Evolutionary conservation across 148 eudicot species (phyloP), one percentile per base, ranked within the genome.

Genomic region (Rhododendron simsii): DNA sequence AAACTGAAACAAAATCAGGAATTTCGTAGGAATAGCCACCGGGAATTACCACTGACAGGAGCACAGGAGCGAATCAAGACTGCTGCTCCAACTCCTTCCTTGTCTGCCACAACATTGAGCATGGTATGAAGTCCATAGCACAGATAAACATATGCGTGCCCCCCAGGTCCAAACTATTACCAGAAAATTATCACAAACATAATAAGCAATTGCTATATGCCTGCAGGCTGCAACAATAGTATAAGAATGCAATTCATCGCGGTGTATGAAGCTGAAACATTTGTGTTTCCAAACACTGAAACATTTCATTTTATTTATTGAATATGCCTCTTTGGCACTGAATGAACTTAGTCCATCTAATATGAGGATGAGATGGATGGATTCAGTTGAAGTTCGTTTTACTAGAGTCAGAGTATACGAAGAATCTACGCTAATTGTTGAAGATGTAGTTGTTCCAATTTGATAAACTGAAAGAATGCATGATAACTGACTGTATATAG

Each of bases 41-140:
- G 16, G 45, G 14, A 76, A 47, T 89, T 93, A 97, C 99, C 99
- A 73, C 87, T 85, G 84, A 97, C 92, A 79, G 99, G 99, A 89
- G 98, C 94, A 83, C 98, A 94, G 23, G 99, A 90, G 86, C 98
- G 99, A 88, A 97, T 90, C 82, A 97, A 91, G 87, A 97, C 99
- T 30, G 98, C 99, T 0, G 99, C 94, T 55, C 98, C 99, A 84
- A 88, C 89, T 48, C 98, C 98, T 88, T 97, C 96, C 84, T 92
- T 91, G 88, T 97, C 99, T 81, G 99, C 98, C 83, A 97, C 99
- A 88, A 97, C 84, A 87, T 97, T 97, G 65, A 97, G 95, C 99
- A 97, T 97, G 83, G 84, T 86, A 87, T 95, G 98, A 48, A 97
- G 91, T 85, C 99, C 99, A 76, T 95, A 97, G 87, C 99, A 97